Conservation (phyloP, 2,329 filamentous ascomycete genomes). For the Mollisia scopiformis region DNA sequence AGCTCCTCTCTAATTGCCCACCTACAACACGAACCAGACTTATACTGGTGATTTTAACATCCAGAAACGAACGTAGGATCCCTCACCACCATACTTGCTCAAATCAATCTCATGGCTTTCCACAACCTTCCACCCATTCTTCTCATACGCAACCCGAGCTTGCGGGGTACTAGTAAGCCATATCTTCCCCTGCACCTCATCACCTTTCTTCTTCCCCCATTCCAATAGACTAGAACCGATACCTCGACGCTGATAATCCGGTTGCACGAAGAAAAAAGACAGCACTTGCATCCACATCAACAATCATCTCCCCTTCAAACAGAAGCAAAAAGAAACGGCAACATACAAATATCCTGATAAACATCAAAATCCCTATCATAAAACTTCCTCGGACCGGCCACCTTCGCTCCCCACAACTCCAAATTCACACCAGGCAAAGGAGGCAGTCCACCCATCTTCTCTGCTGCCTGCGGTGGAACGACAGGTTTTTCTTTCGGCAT, state of each 20-base stretch:
- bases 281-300: constrained; percentile 13
- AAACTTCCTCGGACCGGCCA: constrained; percentile 14
- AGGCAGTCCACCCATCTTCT: constrained; percentile 9
- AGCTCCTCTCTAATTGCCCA: no score
- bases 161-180: constrained; percentile 27
- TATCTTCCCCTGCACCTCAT: constrained; percentile 14
- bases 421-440: constrained; percentile 17
- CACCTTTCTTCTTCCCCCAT: constrained; percentile 18
- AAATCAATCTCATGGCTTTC: constrained; percentile 23
- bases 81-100: constrained; percentile 21
- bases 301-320: not conserved
- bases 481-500: constrained; percentile 13
- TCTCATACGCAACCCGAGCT: constrained; percentile 25
- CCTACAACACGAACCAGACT: not conserved
- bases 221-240: constrained; percentile 22
- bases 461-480: not conserved
- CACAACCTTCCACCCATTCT: constrained; percentile 34
- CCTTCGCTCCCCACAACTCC: constrained; percentile 24
- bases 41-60: constrained; percentile 19
- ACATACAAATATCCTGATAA: constrained; percentile 25
- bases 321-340: not conserved
- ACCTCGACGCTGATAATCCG: constrained; percentile 20
- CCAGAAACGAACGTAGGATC: constrained; percentile 22
- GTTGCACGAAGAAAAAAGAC: constrained; percentile 25
- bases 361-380: constrained; percentile 22